Evolutionary conservation across 805 yeast species (phyloP), one percentile per base, ranked within the genome.

Genomic region (Nakazawaea pomicola): DNA sequence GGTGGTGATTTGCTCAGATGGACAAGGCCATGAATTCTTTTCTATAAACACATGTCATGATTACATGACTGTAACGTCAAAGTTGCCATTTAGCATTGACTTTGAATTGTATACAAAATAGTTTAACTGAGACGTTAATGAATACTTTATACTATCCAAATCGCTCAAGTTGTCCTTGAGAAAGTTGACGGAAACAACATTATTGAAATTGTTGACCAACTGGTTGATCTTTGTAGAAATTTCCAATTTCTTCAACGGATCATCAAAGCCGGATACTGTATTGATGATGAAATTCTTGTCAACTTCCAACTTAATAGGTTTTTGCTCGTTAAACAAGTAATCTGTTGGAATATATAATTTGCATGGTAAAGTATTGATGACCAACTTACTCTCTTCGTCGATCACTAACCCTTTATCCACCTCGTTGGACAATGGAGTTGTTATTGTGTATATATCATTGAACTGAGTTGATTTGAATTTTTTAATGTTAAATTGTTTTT

Each of bases 1-100:
- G 58, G 64, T 1, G 70, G 70, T 4, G 70, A 65, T 45, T 43
- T 61, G 10, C 45, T 64, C 2, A 53, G 67, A 43, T 65, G 76
- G 80, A 44, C 24, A 29, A 45, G 65, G 40, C 61, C 60, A 18
- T 45, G 30, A 16, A 32, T 17, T 44, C 63, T 69, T 48, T 73
- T n/a, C n/a, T n/a, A n/a, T n/a, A n/a, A n/a, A n/a, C n/a, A n/a
- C n/a, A n/a, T n/a, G n/a, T n/a, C n/a, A n/a, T n/a, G n/a, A n/a
- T n/a, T n/a, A n/a, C n/a, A n/a, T n/a, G n/a, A n/a, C n/a, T n/a
- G n/a, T n/a, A n/a, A n/a, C n/a, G n/a, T n/a, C n/a, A 24, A 31
- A 38, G 12, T 18, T 31, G 7, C 15, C 34, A 24, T 14, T n/a
- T 6, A 41, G 14, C 30, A 41, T 17, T 12, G n/a, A 4, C 11